A percentile compares a stretch with the other conserved stretches of the same genome.
Evolutionary conservation across 2,329 filamentous ascomycete genomes (phyloP).

Genomic region (Penicillium olsonii): DNA sequence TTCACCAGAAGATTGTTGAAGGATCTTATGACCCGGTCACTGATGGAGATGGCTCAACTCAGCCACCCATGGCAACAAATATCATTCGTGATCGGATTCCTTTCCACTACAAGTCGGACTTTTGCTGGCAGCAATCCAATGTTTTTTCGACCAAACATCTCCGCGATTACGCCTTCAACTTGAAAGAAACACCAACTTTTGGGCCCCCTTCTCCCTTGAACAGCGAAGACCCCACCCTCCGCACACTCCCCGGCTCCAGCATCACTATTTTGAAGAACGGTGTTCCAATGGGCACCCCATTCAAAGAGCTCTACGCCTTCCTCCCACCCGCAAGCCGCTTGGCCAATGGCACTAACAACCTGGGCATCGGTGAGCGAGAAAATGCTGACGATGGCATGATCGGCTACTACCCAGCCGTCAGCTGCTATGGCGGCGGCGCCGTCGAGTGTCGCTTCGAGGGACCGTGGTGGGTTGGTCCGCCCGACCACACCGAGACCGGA

Average conservation of each 20-base stretch:
- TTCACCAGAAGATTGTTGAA: slow-evolving; percentile 86
- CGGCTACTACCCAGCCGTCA: slow-evolving; percentile 92
- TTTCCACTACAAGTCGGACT: slow-evolving; percentile 88
- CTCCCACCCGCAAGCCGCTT: slow-evolving; percentile 77
- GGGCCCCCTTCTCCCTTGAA: slow-evolving; percentile 56
- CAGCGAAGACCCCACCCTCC: slow-evolving; percentile 74
- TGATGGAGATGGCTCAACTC: slow-evolving; percentile 60
- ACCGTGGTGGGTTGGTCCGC: slow-evolving; percentile 85
- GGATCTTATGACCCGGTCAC: slow-evolving; percentile 86
- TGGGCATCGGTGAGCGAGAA: slow-evolving; percentile 69
- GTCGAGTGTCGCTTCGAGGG: slow-evolving; percentile 94
- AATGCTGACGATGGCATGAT: slow-evolving; percentile 92
- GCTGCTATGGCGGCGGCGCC: slow-evolving; percentile 86
- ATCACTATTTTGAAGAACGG: slow-evolving; percentile 96
- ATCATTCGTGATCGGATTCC: slow-evolving; percentile 94
- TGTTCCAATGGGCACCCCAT: slow-evolving; percentile 78
- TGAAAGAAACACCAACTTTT: slow-evolving; percentile 48
- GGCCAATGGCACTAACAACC: slow-evolving; percentile 45
- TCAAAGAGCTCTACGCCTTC: slow-evolving; percentile 85
- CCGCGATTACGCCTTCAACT: slow-evolving; percentile 63
- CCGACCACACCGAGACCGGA: slow-evolving; percentile 51
- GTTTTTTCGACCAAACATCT: slow-evolving; percentile 79
- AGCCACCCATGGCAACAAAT: slow-evolving; percentile 65
- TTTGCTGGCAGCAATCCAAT: slow-evolving; percentile 76
- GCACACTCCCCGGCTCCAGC: slow-evolving; percentile 80